A percentile compares a stretch with the other conserved stretches of the same genome.
Conservation (phyloP, 371 early-diverging fungal species). For the Smittium mucronatum region DNA sequence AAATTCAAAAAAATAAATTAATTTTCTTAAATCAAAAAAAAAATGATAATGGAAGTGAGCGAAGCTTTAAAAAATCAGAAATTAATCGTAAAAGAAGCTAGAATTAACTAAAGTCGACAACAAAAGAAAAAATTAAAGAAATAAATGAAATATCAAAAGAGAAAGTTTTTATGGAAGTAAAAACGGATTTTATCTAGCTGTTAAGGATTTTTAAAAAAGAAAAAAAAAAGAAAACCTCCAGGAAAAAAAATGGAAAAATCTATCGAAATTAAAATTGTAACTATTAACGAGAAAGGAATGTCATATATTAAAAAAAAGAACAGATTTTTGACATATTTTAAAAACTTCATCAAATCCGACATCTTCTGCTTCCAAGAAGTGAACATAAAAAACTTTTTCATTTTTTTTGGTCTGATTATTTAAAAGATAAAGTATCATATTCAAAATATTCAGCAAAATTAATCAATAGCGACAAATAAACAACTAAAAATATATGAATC, state of each 20-base stretch:
- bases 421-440: not conserved
- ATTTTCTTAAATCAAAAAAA: not conserved
- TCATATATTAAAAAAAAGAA: not conserved
- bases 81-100: not conserved
- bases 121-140: not conserved
- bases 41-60: not conserved
- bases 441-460: not conserved
- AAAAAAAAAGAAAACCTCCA: not conserved
- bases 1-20: not conserved
- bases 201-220: not conserved
- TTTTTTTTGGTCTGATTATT: not conserved
- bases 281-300: not conserved
- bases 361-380: slow-evolving; percentile 7
- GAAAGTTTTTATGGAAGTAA: not conserved
- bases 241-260: not conserved
- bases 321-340: not conserved
- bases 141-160: not conserved
- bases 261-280: not conserved
- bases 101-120: not conserved
- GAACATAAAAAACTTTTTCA: not conserved
- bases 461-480: not conserved
- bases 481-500: not conserved
- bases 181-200: not conserved
- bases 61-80: not conserved
- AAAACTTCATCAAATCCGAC: not conserved